phyloP scores from a whole-genome alignment of 345 rosid genomes.

The Noccaea caerulescens region DNA sequence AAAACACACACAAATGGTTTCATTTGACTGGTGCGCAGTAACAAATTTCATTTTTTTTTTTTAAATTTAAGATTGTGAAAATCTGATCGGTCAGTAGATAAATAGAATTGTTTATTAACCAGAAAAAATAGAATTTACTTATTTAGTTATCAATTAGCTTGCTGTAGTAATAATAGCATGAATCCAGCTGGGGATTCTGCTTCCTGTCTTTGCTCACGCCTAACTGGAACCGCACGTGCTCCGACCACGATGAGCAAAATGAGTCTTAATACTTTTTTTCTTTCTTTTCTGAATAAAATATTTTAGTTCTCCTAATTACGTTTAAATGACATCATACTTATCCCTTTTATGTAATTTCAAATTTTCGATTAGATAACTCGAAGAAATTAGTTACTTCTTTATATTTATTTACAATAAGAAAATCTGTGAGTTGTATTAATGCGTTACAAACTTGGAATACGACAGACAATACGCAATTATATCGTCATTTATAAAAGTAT shows the following conservation, averaged over 20 bases:
- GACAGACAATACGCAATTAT: slow-evolving; percentile 8
- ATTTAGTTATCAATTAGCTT: background rate
- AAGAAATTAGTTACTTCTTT: background rate
- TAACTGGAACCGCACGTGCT: slow-evolving; percentile 57
- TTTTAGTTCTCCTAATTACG: slow-evolving; percentile 2
- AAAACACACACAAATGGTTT: background rate
- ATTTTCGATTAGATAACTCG: background rate
- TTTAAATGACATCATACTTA: background rate
- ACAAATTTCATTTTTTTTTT: background rate
- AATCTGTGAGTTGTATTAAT: background rate
- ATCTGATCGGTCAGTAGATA: background rate
- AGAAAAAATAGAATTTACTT: background rate
- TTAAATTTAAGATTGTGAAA: slow-evolving; percentile 7
- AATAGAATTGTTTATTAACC: background rate
- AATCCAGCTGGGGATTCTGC: slow-evolving; percentile 40
- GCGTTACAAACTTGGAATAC: slow-evolving; percentile 9
- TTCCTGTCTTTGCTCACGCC: slow-evolving; percentile 46
- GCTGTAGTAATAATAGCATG: slow-evolving; percentile 25
- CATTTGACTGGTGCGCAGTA: slow-evolving; percentile 11
- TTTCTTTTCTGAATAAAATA: background rate
- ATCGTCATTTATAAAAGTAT: background rate
- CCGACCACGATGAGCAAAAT: slow-evolving; percentile 29
- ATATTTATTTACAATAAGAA: background rate
- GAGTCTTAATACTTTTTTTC: background rate
- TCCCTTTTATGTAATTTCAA: background rate